Conservation (phyloP, 140 eudicot species). For the Oenanthe javanica region DNA sequence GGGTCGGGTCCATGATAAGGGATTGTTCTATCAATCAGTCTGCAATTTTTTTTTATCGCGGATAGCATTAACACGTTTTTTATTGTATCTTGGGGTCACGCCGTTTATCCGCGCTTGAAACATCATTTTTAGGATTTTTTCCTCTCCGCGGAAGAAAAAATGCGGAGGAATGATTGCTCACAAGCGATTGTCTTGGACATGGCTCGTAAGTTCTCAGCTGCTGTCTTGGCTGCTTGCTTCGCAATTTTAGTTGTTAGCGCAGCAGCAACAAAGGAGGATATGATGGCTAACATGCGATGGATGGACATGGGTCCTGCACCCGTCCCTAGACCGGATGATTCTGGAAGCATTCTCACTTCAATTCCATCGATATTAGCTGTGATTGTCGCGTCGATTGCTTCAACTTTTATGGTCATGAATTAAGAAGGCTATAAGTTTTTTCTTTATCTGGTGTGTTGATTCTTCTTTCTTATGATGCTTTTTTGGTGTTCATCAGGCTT, state of each 20-base stretch:
- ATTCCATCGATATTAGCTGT: background rate
- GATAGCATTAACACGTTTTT: too few species aligned
- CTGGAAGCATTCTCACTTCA: background rate
- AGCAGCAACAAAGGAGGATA: background rate
- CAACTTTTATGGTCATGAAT: background rate
- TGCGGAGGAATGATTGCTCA: too few species aligned
- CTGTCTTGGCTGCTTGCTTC: background rate
- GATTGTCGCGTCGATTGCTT: background rate
- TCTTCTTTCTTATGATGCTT: background rate
- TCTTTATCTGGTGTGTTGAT: background rate
- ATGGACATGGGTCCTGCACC: conserved; percentile 6
- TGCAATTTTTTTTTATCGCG: too few species aligned
- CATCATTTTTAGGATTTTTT: too few species aligned
- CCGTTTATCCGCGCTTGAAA: too few species aligned
- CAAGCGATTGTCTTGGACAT: background rate
- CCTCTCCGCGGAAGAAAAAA: too few species aligned
- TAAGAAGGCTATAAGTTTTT: background rate
- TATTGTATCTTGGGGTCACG: too few species aligned
- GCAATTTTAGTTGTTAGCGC: background rate
- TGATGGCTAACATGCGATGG: background rate
- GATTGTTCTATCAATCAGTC: too few species aligned
- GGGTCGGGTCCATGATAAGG: too few species aligned
- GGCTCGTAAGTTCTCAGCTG: background rate
- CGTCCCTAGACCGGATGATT: background rate
- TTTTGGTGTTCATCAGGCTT: background rate